A percentile compares a stretch with the other conserved stretches of the same genome.
Conservation (phyloP, 371 early-diverging fungal genomes). For the Lichtheimia corymbifera region DNA sequence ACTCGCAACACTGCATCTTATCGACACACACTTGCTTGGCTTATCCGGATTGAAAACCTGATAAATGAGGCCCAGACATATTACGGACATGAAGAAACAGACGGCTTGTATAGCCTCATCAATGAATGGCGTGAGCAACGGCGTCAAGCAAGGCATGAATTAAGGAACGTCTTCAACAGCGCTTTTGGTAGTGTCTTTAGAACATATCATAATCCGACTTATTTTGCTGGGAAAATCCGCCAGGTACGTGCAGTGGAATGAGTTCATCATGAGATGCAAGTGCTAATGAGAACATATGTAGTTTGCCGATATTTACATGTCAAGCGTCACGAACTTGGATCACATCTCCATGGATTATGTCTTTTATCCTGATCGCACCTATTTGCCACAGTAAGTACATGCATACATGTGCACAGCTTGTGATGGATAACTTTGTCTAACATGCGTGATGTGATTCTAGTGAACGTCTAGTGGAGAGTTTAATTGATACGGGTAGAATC, state of each 20-base stretch:
- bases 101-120: constrained; percentile 41
- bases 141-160: constrained; percentile 36
- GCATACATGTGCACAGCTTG: background rate
- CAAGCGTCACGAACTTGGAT: constrained; percentile 58
- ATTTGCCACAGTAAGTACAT: constrained; percentile 61
- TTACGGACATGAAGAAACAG: constrained; percentile 23
- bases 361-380: constrained; percentile 64
- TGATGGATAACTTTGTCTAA: background rate
- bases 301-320: constrained; percentile 59
- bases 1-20: constrained; percentile 55
- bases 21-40: constrained; percentile 53
- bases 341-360: constrained; percentile 59
- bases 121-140: constrained; percentile 56
- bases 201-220: constrained; percentile 64
- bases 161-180: constrained; percentile 56
- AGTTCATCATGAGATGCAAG: background rate
- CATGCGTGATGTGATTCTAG: constrained; percentile 15
- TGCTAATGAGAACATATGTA: background rate
- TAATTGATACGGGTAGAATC: constrained; percentile 44
- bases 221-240: constrained; percentile 66
- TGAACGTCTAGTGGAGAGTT: constrained; percentile 44
- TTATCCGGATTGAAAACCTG: constrained; percentile 55
- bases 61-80: constrained; percentile 58
- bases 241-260: constrained; percentile 20
- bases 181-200: constrained; percentile 72